Percentiles rank a stretch among this genome's conserved stretches.
phyloP scores from a whole-genome alignment of 768 basidiomycete genomes.

The Phallus indusiatus region DNA sequence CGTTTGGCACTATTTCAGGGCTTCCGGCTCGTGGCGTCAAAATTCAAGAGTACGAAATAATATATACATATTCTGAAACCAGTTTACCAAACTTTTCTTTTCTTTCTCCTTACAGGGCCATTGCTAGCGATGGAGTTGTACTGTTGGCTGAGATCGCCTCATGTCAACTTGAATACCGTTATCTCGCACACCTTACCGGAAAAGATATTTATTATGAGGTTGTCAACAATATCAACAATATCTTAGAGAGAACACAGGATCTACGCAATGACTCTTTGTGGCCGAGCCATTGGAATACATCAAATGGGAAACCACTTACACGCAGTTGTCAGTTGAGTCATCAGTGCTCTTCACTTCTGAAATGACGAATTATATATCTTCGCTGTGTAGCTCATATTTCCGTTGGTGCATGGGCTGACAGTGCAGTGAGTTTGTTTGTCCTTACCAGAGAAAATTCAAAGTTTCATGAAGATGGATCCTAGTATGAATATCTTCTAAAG shows the following conservation, averaged over 20 bases:
- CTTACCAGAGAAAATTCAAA: not conserved
- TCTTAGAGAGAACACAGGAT: slow-evolving; percentile 16
- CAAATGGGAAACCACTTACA: slow-evolving; percentile 9
- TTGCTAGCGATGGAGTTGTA: not conserved
- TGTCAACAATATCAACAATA: slow-evolving; percentile 29
- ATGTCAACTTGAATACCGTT: slow-evolving; percentile 44
- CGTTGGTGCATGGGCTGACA: slow-evolving; percentile 15
- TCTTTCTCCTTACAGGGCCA: not conserved
- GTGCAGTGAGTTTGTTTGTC: slow-evolving; percentile 11
- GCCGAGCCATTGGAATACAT: slow-evolving; percentile 11
- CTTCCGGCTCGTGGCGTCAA: slow-evolving; percentile 67
- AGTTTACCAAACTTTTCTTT: slow-evolving; percentile 24
- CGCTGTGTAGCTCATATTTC: slow-evolving; percentile 4
- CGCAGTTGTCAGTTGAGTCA: slow-evolving; percentile 1
- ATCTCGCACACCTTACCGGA: slow-evolving; percentile 40
- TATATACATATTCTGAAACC: slow-evolving; percentile 9
- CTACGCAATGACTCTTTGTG: slow-evolving; percentile 8
- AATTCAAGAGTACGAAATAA: slow-evolving; percentile 43
- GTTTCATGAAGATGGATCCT: not conserved
- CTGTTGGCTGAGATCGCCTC: slow-evolving; percentile 33
- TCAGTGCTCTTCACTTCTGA: not conserved
- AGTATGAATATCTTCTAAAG: slow-evolving; percentile 69
- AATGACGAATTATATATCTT: not conserved
- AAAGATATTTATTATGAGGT: slow-evolving; percentile 24
- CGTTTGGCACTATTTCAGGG: slow-evolving; percentile 61